A percentile compares a stretch with the other conserved stretches of the same genome.
Evolutionary conservation across 208 protist species (phyloP).

Genomic region (Leptomonas pyrrhocoris): DNA sequence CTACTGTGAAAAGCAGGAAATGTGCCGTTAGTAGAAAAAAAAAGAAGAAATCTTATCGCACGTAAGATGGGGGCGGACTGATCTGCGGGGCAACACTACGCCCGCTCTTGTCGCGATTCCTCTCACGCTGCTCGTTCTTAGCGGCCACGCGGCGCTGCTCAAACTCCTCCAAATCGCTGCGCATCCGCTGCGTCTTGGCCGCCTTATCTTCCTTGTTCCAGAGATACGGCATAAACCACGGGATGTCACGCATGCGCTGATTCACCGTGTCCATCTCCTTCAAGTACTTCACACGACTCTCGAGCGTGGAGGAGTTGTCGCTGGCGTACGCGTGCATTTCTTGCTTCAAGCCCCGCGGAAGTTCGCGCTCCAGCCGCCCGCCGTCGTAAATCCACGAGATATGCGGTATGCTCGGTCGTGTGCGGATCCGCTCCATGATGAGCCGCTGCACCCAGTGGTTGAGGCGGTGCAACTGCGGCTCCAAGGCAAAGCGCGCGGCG

Average conservation of each 20-base stretch:
- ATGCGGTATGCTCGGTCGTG: conserved; percentile 82
- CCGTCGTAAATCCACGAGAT: conserved; percentile 91
- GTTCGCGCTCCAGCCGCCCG: conserved; percentile 73
- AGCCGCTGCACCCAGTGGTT: conserved; percentile 89
- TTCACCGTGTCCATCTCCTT: conserved; percentile 92
- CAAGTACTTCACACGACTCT: conserved; percentile 88
- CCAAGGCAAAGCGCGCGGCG: conserved; percentile 79
- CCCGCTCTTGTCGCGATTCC: conserved; percentile 21
- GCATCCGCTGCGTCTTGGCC: conserved; percentile 63
- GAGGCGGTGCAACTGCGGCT: conserved; percentile 83
- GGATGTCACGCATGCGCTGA: conserved; percentile 88
- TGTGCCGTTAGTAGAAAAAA: background rate
- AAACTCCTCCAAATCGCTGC: conserved; percentile 75
- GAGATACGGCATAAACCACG: conserved; percentile 94
- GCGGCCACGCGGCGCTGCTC: conserved; percentile 49
- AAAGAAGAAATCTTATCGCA: conserved; percentile 44
- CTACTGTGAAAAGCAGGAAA: too few relatives aligned
- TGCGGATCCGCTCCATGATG: conserved; percentile 78
- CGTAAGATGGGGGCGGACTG: conserved; percentile 74
- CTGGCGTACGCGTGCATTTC: conserved; percentile 76
- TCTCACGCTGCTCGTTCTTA: conserved; percentile 33
- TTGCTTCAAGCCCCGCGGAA: conserved; percentile 65
- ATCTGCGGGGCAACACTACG: conserved; percentile 71
- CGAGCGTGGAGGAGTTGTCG: conserved; percentile 70
- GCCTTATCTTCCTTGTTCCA: conserved; percentile 92